Evolutionary conservation across 2,329 filamentous ascomycete species (phyloP).

Genomic region (Cyclaneusma minus): DNA sequence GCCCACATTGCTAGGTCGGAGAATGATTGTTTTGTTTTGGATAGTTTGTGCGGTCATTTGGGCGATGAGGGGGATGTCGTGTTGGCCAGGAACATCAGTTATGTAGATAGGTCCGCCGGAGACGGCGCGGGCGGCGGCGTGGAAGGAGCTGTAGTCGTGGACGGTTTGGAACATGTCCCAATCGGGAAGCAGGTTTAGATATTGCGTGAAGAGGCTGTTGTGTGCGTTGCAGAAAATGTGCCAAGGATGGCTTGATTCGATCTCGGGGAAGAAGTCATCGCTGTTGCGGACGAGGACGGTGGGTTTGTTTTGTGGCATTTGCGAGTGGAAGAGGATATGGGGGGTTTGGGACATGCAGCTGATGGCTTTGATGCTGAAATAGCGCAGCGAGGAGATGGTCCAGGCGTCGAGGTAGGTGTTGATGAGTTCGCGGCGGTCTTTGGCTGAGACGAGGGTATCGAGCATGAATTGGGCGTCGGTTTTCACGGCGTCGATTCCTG

Average conservation of each 20-base stretch:
- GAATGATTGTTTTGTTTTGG: conserved; percentile 59
- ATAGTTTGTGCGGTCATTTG: conserved; percentile 69
- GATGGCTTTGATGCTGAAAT: conserved; percentile 66
- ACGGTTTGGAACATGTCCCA: conserved; percentile 57
- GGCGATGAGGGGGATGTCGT: conserved; percentile 58
- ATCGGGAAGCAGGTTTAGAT: conserved; percentile 78
- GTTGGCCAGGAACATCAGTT: conserved; percentile 73
- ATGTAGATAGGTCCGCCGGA: conserved; percentile 90
- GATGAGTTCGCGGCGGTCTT: conserved; percentile 56
- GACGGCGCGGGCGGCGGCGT: conserved; percentile 79
- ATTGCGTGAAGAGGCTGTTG: conserved; percentile 67
- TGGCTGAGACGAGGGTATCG: conserved; percentile 55
- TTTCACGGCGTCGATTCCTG: conserved; percentile 77
- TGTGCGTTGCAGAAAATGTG: conserved; percentile 92
- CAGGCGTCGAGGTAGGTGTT: conserved; percentile 73
- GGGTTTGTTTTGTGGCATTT: conserved; percentile 62
- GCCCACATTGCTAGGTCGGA: conserved; percentile 63
- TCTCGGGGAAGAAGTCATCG: conserved; percentile 80
- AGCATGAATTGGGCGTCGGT: conserved; percentile 86
- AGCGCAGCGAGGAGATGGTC: conserved; percentile 59
- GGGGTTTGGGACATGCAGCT: conserved; percentile 93
- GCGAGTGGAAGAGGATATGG: conserved; percentile 71
- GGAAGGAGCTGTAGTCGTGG: conserved; percentile 60
- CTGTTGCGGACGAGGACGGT: conserved; percentile 69
- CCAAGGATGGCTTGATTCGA: conserved; percentile 74